A percentile compares a stretch with the other conserved stretches of the same genome.
Evolutionary conservation across 1,139 yeast species (phyloP).

Genomic region (Debaryomyces sp.): DNA sequence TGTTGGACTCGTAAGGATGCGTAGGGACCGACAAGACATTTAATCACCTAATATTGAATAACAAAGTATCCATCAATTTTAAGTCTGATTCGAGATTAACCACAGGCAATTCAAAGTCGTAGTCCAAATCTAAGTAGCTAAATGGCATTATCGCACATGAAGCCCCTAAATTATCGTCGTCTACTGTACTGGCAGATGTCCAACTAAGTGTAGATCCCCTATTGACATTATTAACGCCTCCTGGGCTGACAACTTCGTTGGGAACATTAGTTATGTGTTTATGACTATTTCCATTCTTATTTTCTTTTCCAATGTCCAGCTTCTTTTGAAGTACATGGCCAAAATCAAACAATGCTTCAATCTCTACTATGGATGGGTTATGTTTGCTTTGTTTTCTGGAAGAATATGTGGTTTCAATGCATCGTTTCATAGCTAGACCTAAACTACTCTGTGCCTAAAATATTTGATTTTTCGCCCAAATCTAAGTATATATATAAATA

Average conservation of each 20-base stretch:
- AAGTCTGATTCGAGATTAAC: conserved; percentile 12
- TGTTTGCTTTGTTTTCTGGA: background rate
- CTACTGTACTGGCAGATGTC: conserved; percentile 1
- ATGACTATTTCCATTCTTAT: background rate
- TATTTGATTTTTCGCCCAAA: background rate
- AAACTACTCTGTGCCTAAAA: background rate
- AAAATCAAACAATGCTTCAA: conserved; percentile 7
- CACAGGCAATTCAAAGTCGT: conserved; percentile 7
- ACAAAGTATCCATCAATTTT: conserved; percentile 9
- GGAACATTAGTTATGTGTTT: background rate
- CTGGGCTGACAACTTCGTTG: background rate
- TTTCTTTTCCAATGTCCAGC: background rate
- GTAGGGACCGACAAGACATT: background rate
- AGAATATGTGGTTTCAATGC: background rate
- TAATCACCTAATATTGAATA: background rate
- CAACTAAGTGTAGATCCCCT: conserved; percentile 1
- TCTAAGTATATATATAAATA: background rate
- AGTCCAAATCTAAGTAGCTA: conserved; percentile 10
- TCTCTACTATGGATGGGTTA: conserved; percentile 5
- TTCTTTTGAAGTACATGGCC: conserved; percentile 6
- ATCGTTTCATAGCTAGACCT: conserved; percentile 2
- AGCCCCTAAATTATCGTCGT: background rate
- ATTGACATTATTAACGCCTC: background rate
- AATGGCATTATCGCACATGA: background rate
- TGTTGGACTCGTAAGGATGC: background rate